These are phyloP conservation scores for Quillaja saponaria DNA, from an alignment of 306 rosid species.

Conservation along the genomic window DNA sequence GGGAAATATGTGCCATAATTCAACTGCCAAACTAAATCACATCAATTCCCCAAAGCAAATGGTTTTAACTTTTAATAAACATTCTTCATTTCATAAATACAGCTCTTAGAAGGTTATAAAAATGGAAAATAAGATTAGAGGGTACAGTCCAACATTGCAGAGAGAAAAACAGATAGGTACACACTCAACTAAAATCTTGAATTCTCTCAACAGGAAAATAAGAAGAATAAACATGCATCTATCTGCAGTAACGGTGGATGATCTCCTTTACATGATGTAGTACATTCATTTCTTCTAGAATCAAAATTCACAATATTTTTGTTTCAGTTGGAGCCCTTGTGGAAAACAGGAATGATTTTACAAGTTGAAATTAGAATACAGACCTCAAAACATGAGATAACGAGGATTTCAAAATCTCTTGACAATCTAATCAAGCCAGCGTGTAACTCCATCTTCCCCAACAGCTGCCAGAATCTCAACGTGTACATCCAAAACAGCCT, in stretches of 20 bases:
- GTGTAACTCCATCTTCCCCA: constrained; percentile 88
- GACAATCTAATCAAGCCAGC: constrained; percentile 78
- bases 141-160: constrained; percentile 1
- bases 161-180: neutral
- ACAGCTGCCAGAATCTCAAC: constrained; percentile 78
- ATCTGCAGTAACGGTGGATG: neutral
- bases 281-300: constrained; percentile 30
- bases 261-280: constrained; percentile 25
- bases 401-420: constrained; percentile 17
- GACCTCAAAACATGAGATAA: constrained; percentile 32
- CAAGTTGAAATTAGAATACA: constrained; percentile 19
- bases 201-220: constrained; percentile 18
- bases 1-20: too few species aligned
- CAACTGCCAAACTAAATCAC: too few species aligned
- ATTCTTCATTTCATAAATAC: too few species aligned
- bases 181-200: constrained; percentile 32
- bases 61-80: too few species aligned
- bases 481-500: constrained; percentile 92
- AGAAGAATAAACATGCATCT: too few species aligned
- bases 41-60: too few species aligned
- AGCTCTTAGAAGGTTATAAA: too few species aligned
- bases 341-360: too few species aligned
- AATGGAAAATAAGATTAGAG: neutral
- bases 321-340: too few species aligned
- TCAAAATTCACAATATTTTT: too few species aligned